phyloP scores from a whole-genome alignment of 169 alveolate species.

The Cryptosporidium ubiquitum region DNA sequence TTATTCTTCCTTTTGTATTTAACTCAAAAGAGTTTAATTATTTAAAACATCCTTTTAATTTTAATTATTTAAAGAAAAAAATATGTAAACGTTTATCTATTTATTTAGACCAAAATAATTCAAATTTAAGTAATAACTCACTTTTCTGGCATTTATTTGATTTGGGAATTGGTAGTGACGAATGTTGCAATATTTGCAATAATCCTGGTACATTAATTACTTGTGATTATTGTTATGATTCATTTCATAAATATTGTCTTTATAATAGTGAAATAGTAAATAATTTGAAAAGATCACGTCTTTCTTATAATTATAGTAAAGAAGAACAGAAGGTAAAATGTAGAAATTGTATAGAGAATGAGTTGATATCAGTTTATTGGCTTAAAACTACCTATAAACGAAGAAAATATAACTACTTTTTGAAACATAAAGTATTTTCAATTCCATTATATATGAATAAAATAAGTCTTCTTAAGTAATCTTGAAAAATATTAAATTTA shows the following conservation, averaged over 20 bases:
- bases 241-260: constrained; percentile 52
- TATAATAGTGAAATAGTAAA: constrained; percentile 12
- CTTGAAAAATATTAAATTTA: neutral
- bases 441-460: constrained; percentile 13
- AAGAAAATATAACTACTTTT: constrained; percentile 25
- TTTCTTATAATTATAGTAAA: constrained; percentile 13
- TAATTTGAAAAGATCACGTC: constrained; percentile 15
- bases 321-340: constrained; percentile 16
- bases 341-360: constrained; percentile 33
- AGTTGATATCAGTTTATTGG: constrained; percentile 43
- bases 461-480: neutral
- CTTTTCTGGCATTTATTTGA: constrained; percentile 59
- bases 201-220: constrained; percentile 64
- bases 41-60: neutral
- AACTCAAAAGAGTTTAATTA: constrained; percentile 8
- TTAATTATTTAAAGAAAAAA: constrained; percentile 11
- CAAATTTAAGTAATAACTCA: constrained; percentile 15
- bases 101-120: neutral
- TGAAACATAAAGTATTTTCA: constrained; percentile 20
- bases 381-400: constrained; percentile 29
- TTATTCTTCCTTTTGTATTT: constrained; percentile 35
- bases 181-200: constrained; percentile 37
- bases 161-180: constrained; percentile 63
- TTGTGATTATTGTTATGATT: constrained; percentile 47
- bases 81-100: constrained; percentile 36